Evolutionary conservation across 139 green algal species (phyloP), one percentile per base, ranked within the genome.

Genomic region (Picochlorum sp.): DNA sequence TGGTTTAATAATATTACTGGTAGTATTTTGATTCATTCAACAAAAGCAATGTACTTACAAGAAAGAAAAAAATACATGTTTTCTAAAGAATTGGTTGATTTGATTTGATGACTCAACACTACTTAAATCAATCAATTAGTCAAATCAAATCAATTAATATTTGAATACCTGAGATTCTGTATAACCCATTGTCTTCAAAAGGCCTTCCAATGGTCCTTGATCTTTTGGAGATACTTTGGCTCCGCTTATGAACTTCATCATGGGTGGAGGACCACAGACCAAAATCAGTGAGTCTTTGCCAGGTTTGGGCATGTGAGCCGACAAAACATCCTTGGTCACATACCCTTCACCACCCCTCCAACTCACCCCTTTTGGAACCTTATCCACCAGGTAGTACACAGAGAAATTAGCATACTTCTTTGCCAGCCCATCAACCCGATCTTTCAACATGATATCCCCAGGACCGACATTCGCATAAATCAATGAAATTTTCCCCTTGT

Each of bases 111-210:
- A 41, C 35, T n/a, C 12, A n/a, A n/a, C 35, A 41, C 12, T 41
- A n/a, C 9, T 9, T 12, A 41, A 41, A 9, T 12, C n/a, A n/a
- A n/a, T n/a, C 13, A 36, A n/a, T 29, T 13, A 35, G 22, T 37
- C 5, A 39, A 36, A 56, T 36, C 14, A 56, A 33, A 25, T 39
- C 10, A 9, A 29, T 51, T 43, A 61, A 49, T 43, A 56, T 50
- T 63, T 57, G 29, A 40, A 57, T 18, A 89, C 82, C 37, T 82
- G 69, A 30, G 73, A 30, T 4, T 64, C 9, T 7, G 69, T 81
- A 67, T 82, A 92, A 22, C 84, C 84, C 55, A 90, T 36, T 2
- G 81, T 67, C 59, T 88, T 88, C 9, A 93, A 67, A 31, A 87
- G 16, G 0, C 85, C 85, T 16, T 31, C 67, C 3, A 92, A 64